Conservation (phyloP, 306 rosid genomes). For the Vachellia collinsii region DNA sequence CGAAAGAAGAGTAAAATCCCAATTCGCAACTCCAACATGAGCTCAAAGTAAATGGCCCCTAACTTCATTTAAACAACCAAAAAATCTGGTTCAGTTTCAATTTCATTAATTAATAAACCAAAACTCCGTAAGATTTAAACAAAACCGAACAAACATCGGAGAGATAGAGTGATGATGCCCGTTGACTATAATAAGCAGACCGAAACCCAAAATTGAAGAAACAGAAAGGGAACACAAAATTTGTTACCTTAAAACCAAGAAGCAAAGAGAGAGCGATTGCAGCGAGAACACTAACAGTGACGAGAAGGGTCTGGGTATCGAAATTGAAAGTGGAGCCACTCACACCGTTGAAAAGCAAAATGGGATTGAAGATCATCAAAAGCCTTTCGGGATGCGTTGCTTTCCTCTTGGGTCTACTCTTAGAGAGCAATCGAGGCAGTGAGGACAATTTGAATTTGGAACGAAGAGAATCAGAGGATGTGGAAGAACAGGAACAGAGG, state of each 20-base stretch:
- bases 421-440: neutral
- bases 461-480: conserved; percentile 29
- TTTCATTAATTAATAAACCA: neutral
- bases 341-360: conserved; percentile 58
- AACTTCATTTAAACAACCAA: neutral
- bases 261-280: conserved; percentile 90
- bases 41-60: neutral
- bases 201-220: conserved; percentile 16
- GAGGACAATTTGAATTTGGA: conserved; percentile 27
- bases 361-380: conserved; percentile 56
- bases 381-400: conserved; percentile 43
- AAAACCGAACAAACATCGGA: neutral
- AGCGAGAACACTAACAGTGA: conserved; percentile 74
- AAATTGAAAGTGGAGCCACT: conserved; percentile 49
- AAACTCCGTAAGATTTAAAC: neutral
- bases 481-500: conserved; percentile 35
- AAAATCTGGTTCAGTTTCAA: neutral
- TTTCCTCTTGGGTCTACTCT: conserved; percentile 35
- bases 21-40: neutral
- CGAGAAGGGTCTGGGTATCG: conserved; percentile 85
- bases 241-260: conserved; percentile 82
- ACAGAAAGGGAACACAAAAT: neutral
- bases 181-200: neutral
- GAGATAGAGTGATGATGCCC: neutral
- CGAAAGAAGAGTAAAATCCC: neutral